Base-by-base conservation (phyloP, 1,284 basidiomycete genomes). In the Chiua sp. region DNA sequence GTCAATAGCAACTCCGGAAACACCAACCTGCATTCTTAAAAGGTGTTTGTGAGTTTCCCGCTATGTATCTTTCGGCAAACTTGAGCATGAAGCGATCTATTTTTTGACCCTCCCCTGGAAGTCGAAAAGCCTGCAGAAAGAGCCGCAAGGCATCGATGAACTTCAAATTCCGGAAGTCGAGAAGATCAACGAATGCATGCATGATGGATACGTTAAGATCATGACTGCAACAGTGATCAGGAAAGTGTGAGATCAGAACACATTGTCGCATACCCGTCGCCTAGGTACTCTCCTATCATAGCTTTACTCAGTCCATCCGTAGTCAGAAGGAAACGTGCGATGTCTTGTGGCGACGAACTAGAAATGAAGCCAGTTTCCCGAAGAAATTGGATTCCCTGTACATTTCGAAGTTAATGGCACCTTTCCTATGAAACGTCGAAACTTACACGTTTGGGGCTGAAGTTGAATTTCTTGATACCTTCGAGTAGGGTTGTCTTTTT, bases 21-120 rank as follows among this genome's bases (percentile, higher is more conserved):
- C 37, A 62, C 55, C 59, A 63, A 91, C 91, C 91, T 64, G 90
- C 91, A 69, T 91, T 92, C 59, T 93, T 92, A 70, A 98, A 98
- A 7, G 86, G 81, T 2, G 90, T 91, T 64, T 88, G 84, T 0
- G 87, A 77, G 73, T 98, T 98, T 59, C 90, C 89, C 42, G 90
- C 93, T 65, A 97, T 93, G 73, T 95, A 98, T 26, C 95, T 85
- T 71, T 98, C 96, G 7, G 96, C 96, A 71, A 98, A 98, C 75
- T 98, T 98, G 60, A 98, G 86, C 94, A 98, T 96, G 78, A 88
- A 98, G n/a, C 96, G 88, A 82, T 98, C 96, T 67, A 98, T 98
- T 80, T 98, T 98, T 76, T 98, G 96, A 1, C 94, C 81, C 77
- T 98, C 96, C 52, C 96, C 96, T 4, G 96, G 96, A 28, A 98